phyloP scores from a whole-genome alignment of 148 eudicot species.

The Linanthus parryae region DNA sequence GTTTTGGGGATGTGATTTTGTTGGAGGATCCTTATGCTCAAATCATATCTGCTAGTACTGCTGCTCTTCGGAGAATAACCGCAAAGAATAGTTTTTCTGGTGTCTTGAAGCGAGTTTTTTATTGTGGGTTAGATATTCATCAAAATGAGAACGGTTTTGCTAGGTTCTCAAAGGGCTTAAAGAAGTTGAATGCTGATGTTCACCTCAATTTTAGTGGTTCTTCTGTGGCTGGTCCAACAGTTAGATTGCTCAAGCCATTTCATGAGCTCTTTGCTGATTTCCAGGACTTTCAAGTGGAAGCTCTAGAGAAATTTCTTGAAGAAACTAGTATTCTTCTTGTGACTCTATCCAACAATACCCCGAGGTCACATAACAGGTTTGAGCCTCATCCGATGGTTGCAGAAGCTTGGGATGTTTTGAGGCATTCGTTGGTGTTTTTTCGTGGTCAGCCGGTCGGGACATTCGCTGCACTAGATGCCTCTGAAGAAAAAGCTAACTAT shows the following conservation, averaged over 20 bases:
- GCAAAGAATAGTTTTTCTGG: too few relatives aligned
- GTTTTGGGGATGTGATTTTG: too few relatives aligned
- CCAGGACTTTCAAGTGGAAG: slow-evolving; percentile 61
- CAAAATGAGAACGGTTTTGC: too few relatives aligned
- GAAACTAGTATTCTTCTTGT: slow-evolving; percentile 54
- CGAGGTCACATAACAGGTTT: slow-evolving; percentile 42
- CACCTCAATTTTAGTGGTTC: too few relatives aligned
- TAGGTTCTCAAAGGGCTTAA: too few relatives aligned
- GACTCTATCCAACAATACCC: slow-evolving; percentile 46
- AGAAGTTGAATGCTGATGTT: too few relatives aligned
- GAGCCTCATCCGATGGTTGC: slow-evolving; percentile 63
- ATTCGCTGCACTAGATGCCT: slow-evolving; percentile 69
- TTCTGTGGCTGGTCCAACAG: slow-evolving; percentile 48
- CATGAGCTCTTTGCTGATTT: slow-evolving; percentile 78
- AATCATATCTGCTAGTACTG: too few relatives aligned
- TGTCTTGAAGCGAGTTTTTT: too few relatives aligned
- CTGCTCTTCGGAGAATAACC: too few relatives aligned
- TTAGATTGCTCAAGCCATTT: slow-evolving; percentile 84
- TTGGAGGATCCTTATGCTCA: too few relatives aligned
- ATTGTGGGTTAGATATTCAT: too few relatives aligned
- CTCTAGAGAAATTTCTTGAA: slow-evolving; percentile 57
- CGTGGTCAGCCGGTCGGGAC: slow-evolving; percentile 90
- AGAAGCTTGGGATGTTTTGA: slow-evolving; percentile 83
- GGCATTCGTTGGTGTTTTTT: slow-evolving; percentile 60
- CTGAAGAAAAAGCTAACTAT: slow-evolving; percentile 74